Base-by-base conservation (phyloP, 2,329 filamentous ascomycete genomes). In the Eutypa lata region DNA sequence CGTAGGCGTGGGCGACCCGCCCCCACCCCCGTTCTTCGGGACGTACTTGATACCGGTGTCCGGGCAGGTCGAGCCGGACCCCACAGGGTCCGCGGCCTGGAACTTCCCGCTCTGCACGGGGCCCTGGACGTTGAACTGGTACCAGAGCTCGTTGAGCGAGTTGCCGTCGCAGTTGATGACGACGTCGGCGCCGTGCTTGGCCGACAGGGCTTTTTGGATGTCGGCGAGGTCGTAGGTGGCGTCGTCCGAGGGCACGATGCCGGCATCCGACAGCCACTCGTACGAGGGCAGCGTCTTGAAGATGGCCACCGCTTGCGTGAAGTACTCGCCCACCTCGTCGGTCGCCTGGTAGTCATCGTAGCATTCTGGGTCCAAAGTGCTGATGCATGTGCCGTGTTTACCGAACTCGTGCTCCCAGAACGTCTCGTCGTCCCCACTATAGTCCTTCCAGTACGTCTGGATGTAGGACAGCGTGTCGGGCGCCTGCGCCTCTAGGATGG, bases 331-430 rank as follows among this genome's bases (percentile, higher is more conserved):
- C 1, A 85, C 84, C 63, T 90, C 88, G 55, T 87, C 76, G 11
- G 80, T 80, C 0, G 79, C 69, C 51, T 76, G 69, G 66, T 89
- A 87, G 61, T 73, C 66, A 3, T 72, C 70, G 71, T 90, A 91
- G 74, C 88, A 91, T 18, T 71, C 68, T 0, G 87, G 81, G 46
- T 85, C 76, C 10, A 91, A 76, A 0, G 88, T 91, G 61, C 76
- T 83, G 58, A 90, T 82, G 71, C 88, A 90, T n/a, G 77, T 80
- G 51, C 88, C 89, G 66, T 91, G 88, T 68, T 89, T 91, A 58
- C 76, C 74, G 83, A 84, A 91, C 69, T 91, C 88, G 67, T 90
- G 87, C 65, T 87, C 75, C 88, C 88, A 91, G 60, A 91, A 82
- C 11, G 71, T 71, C 61, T 86, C 80, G 58, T 87, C 81, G 42